Evolutionary conservation across 108 stramenopile genomes (phyloP).

Genomic region (Nitzschia sp.): DNA sequence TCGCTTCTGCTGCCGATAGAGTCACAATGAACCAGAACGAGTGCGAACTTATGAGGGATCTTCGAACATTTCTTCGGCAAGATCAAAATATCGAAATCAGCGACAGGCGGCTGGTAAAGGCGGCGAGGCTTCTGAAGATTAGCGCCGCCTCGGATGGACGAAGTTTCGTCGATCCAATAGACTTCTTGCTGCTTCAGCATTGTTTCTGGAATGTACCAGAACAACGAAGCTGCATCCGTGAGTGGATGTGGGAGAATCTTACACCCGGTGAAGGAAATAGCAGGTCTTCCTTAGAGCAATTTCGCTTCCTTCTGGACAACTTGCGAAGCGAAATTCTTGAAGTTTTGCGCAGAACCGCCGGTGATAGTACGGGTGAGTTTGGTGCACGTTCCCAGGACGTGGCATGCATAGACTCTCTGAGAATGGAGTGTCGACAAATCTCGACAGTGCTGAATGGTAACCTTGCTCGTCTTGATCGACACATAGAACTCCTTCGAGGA

Average conservation of each 20-base stretch:
- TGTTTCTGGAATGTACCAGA: conserved; percentile 67
- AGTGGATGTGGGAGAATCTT: conserved; percentile 68
- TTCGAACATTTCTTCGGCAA: conserved; percentile 56
- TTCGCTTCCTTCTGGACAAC: conserved; percentile 59
- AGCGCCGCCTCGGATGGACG: conserved; percentile 70
- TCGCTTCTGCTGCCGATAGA: conserved; percentile 39
- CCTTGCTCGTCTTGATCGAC: conserved; percentile 42
- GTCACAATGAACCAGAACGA: conserved; percentile 43
- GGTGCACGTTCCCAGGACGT: conserved; percentile 64
- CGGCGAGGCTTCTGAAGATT: conserved; percentile 54
- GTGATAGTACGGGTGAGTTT: conserved; percentile 53
- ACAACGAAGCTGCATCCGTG: conserved; percentile 43
- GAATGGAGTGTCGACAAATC: conserved; percentile 41
- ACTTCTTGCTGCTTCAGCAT: conserved; percentile 64
- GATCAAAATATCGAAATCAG: conserved; percentile 57
- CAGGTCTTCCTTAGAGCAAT: conserved; percentile 11
- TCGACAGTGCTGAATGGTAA: conserved; percentile 33
- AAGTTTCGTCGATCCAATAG: conserved; percentile 54
- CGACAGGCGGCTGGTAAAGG: conserved; percentile 70
- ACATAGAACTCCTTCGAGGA: conserved; percentile 40
- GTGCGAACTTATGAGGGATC: conserved; percentile 49
- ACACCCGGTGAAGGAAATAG: conserved; percentile 36
- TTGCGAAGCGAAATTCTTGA: conserved; percentile 47
- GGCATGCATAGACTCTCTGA: conserved; percentile 39
- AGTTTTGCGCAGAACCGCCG: conserved; percentile 56